Evolutionary conservation across 257 asterid species (phyloP).

Genomic region (Solanum commersonii): DNA sequence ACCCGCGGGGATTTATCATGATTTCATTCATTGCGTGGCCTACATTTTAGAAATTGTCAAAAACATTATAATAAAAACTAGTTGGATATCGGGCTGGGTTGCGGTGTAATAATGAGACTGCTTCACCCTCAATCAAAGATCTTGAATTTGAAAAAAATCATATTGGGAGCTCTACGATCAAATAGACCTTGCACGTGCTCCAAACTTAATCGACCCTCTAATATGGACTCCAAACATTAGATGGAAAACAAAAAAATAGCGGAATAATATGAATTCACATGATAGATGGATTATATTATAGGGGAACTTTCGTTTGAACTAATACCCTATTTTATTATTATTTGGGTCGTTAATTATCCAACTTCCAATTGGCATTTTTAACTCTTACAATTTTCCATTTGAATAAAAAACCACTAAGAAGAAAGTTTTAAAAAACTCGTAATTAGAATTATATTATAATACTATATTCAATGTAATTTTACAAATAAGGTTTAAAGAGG

Average conservation of each 20-base stretch:
- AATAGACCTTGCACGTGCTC: fast-evolving
- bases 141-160: fast-evolving
- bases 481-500: fast-evolving
- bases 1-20: background rate
- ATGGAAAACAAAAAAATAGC: background rate
- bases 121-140: fast-evolving
- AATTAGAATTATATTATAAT: background rate
- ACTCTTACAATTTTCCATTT: background rate
- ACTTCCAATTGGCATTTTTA: background rate
- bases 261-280: background rate
- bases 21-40: background rate
- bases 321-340: background rate
- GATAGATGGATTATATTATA: background rate
- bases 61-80: background rate
- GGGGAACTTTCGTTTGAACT: background rate
- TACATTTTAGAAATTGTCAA: background rate
- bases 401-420: background rate
- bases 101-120: fast-evolving
- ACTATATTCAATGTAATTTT: background rate
- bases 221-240: fast-evolving
- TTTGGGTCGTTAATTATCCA: background rate
- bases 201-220: fast-evolving
- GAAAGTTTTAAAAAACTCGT: background rate
- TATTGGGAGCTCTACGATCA: fast-evolving
- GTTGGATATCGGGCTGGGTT: background rate